Evolutionary conservation across 441 rosid species (phyloP), one percentile per base, ranked within the genome.

Genomic region (Jatropha multifida): DNA sequence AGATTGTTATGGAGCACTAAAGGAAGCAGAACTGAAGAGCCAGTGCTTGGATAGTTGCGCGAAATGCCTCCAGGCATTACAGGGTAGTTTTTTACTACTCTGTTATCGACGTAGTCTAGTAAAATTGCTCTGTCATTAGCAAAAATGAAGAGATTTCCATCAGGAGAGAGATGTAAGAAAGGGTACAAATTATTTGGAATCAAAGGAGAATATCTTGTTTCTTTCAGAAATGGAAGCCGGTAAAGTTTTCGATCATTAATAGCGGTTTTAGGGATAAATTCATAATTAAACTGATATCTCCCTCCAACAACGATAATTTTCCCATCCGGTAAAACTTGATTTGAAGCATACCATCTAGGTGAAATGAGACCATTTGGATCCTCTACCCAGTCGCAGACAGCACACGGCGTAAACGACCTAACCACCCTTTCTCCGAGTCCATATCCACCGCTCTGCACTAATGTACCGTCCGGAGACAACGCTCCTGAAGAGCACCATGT

Each of bases 401-500:
- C 10, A 44, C 89, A 81, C 0, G 89, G 86, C 13, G 27, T 63
- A 17, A 86, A 81, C n/a, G 71, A 17, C 41, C 91, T 85, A 37
- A 81, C 77, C 0, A 73, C 85, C n/a, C 72, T 83, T 7, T 85
- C 88, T 15, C 91, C 91, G 14, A 67, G 77, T 11, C 73, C 56
- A 72, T 78, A 86, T 0, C 88, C 88, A 5, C 88, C 90, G 14
- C 86, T 85, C 72, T 88, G 84, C 40, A 86, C 71, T 4, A 88
- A 75, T 17, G 61, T 63, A 0, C 97, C 97, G 62, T 88, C 85
- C 0, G 65, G 62, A 65, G 74, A 78, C 52, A 86, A 83, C 1
- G 92, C 78, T 5, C 97, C 97, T 10, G 97, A 89, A 32, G 97
- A 90, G 81, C 97, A 92, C 96, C 97, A 92, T 38, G 92, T 89